Base-by-base conservation (phyloP, 352 stramenopile species). In the Globisporangium cystogenes region DNA sequence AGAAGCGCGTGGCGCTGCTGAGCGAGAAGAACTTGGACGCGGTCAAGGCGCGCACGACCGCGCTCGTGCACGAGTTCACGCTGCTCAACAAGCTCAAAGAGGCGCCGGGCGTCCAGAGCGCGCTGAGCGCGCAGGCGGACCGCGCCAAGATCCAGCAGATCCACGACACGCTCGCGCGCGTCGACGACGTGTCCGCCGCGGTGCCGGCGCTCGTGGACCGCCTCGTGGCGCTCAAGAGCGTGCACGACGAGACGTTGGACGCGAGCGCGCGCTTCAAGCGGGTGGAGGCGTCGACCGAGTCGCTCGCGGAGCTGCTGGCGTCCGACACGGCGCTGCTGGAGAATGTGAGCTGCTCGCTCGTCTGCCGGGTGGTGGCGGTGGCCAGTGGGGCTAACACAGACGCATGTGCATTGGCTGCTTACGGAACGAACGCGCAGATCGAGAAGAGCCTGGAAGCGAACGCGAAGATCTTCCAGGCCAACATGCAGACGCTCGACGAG, bases 51-150 rank as follows among this genome's bases (percentile, higher is more conserved):
- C 82, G 82, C 36, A 87, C 82, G 7, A 82, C 78, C 1, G 80
- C 79, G 40, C 69, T 93, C 1, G 65, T 91, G 52, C 78, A 91
- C 53, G 77, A 93, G 24, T 76, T 93, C 42, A 86, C 74, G 36
- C 58, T 90, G 39, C 68, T 93, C 6, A 77, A 76, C 52, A 93
- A 93, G 61, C 64, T 93, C 20, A 87, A 90, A 21, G 80, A 93
- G 52, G 76, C 76, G 11, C 64, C 75, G 36, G 68, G 67, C 48
- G 76, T 86, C 5, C 76, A 90, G 47, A 66, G 64, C 20, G 66
- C 72, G 7, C 62, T 90, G 27, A 70, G 72, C 35, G 72, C 74
- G 7, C 76, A 85, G 46, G 68, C 76, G 31, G 82, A 90, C 29
- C 68, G 67, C 27, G 70, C 86, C 12, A 79, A 88, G 63, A 72